Base-by-base conservation (phyloP, 2,329 filamentous ascomycete genomes). In the Plectosphaerella plurivora region DNA sequence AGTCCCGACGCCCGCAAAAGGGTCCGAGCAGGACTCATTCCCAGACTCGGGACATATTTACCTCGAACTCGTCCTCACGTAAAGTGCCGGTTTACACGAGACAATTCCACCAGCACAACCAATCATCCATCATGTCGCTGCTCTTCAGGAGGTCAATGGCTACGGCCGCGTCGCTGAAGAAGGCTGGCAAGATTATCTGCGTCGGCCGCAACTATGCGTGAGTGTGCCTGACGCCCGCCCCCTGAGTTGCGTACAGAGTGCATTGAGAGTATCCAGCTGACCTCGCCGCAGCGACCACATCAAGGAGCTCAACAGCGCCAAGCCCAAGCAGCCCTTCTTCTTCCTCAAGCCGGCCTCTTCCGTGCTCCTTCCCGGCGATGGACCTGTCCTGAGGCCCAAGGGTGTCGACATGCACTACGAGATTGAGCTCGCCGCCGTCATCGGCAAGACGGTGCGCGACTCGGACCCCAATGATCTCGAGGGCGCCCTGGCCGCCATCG, bases 141-240 rank as follows among this genome's bases (percentile, higher is more conserved):
- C 61, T 68, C 37, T 68, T 70, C 54, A 65, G 62, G 55, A 65
- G 67, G 54, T 60, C 62, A 28, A 67, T 68, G 61, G 65, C 74
- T 42, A 67, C 72, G 59, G 73, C 75, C 53, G 73, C 76, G 45
- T 70, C 72, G 22, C 65, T 82, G 51, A 78, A 73, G 64, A 73
- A 77, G 50, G 82, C 82, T 22, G 77, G 81, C 56, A 90, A 96
- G 78, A 83, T 96, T 51, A 88, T 96, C 68, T 97, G 93, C 73
- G 95, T 97, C 66, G 91, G 91, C 61, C 84, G 94, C 63, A 96
- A 99, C 78, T 99, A 97, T 79, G 93, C 92, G 89, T 94, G 72
- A 68, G 87, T 73, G 7, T 16, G 14, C 39, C 14, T 49, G 15
- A 24, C n/a, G 28, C 37, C 47, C 14, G 20, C 24, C 37, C 33